Evolutionary conservation across 768 basidiomycete species (phyloP).

Genomic region (Boletus speciosus): DNA sequence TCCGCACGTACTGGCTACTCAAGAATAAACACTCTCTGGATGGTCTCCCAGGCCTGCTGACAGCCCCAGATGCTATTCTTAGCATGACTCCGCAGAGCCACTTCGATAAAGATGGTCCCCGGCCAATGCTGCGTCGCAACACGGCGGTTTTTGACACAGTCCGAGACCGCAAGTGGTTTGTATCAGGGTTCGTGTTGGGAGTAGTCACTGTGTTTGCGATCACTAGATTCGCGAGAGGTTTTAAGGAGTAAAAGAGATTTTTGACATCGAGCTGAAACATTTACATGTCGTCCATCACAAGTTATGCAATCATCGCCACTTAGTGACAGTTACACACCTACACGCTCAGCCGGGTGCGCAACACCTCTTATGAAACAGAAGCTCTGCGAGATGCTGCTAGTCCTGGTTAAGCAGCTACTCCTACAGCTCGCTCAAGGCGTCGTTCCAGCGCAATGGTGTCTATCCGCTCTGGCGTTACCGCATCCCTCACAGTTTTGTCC

Average conservation of each 20-base stretch:
- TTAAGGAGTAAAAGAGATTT: background rate
- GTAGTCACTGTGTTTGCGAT: constrained; percentile 5
- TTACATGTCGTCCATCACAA: background rate
- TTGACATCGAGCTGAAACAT: too few relatives aligned
- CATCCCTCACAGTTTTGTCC: constrained; percentile 4
- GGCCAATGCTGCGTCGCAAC: constrained; percentile 12
- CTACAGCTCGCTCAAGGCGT: background rate
- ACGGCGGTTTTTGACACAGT: background rate
- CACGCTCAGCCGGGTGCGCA: background rate
- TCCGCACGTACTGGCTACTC: constrained; percentile 50
- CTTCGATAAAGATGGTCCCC: constrained; percentile 16
- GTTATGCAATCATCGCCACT: background rate
- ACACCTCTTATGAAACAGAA: background rate
- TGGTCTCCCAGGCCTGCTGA: constrained; percentile 50
- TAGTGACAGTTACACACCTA: background rate
- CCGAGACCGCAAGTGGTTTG: constrained; percentile 11
- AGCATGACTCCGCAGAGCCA: constrained; percentile 3
- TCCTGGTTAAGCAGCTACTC: background rate
- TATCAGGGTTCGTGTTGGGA: constrained; percentile 20
- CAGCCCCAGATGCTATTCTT: constrained; percentile 20
- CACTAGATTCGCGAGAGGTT: background rate
- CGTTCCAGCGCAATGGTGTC: constrained; percentile 14
- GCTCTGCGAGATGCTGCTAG: background rate
- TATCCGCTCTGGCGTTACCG: constrained; percentile 5
- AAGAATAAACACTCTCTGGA: constrained; percentile 54